Percentiles rank a stretch among this genome's conserved stretches.
These are phyloP conservation scores for Odonthalia washingtoniensis DNA, from an alignment of 31 red algal species.

Conservation along the genomic window DNA sequence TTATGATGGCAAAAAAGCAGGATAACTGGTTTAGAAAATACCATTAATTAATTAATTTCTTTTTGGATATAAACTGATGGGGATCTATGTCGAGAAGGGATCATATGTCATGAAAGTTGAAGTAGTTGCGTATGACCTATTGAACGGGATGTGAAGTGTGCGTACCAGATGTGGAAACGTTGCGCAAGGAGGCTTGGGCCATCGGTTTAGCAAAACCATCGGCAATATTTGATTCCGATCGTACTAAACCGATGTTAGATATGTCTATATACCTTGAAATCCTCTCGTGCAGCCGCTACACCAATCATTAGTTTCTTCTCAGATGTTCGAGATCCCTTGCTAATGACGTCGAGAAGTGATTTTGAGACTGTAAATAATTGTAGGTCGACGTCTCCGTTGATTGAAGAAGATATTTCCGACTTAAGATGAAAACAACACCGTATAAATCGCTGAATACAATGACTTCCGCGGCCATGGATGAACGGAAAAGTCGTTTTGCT, in stretches of 20 bases:
- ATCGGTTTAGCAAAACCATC: slow-evolving; percentile 34
- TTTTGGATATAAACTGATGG: too few relatives aligned
- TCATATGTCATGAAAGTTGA: too few relatives aligned
- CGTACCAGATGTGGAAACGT: too few relatives aligned
- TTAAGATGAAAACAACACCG: neutral
- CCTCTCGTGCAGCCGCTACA: slow-evolving; percentile 36
- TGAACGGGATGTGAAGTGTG: too few relatives aligned
- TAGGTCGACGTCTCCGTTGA: neutral
- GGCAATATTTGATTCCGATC: slow-evolving; percentile 28
- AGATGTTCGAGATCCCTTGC: slow-evolving; percentile 29
- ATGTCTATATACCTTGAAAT: slow-evolving; percentile 28
- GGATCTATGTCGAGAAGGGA: too few relatives aligned
- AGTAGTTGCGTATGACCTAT: too few relatives aligned
- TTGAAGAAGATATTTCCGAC: neutral
- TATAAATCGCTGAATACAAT: slow-evolving; percentile 57
- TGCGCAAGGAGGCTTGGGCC: too few relatives aligned
- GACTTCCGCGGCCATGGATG: slow-evolving; percentile 45
- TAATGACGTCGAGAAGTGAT: slow-evolving; percentile 27
- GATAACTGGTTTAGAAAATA: too few relatives aligned
- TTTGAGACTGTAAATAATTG: slow-evolving; percentile 10
- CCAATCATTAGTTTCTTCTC: slow-evolving; percentile 42
- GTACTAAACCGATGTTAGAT: slow-evolving; percentile 46
- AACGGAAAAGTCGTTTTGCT: slow-evolving; percentile 5
- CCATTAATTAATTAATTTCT: too few relatives aligned
- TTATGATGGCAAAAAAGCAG: too few relatives aligned